These are phyloP conservation scores for Hapsidospora chrysogenum DNA, from an alignment of 495 filamentous ascomycete genomes.

Conservation along the genomic window DNA sequence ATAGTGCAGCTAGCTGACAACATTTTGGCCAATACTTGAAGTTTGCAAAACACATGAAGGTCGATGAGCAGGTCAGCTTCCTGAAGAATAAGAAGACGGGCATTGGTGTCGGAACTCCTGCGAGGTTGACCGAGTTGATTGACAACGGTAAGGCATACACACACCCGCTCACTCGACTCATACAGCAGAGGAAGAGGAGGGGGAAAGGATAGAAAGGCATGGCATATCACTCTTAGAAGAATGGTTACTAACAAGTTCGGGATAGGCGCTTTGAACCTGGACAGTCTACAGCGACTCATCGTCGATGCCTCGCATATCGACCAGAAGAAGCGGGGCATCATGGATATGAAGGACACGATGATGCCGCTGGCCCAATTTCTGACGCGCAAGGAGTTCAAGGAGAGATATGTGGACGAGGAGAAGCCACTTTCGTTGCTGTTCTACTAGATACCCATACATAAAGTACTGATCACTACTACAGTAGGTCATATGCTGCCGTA, in stretches of 20 bases:
- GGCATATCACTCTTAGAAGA: too few relatives aligned
- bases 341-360: constrained; percentile 85
- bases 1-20: too few relatives aligned
- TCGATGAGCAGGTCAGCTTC: constrained; percentile 69
- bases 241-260: constrained; percentile 10
- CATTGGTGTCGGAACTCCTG: constrained; percentile 80
- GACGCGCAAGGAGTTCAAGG: constrained; percentile 46
- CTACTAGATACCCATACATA: too few relatives aligned
- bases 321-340: constrained; percentile 76
- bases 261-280: constrained; percentile 48
- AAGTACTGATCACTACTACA: too few relatives aligned
- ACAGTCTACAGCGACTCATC: constrained; percentile 59
- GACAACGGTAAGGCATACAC: constrained; percentile 42
- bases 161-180: not conserved
- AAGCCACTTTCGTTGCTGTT: constrained; percentile 41
- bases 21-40: constrained; percentile 3
- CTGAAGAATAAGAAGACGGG: constrained; percentile 54
- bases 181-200: too few relatives aligned
- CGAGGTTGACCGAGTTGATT: constrained; percentile 63
- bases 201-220: too few relatives aligned
- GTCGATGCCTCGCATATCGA: constrained; percentile 84
- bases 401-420: constrained; percentile 39
- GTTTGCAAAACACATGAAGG: constrained; percentile 96
- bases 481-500: too few relatives aligned
- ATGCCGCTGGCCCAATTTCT: constrained; percentile 57